phyloP scores from a whole-genome alignment of 2,329 filamentous ascomycete genomes.

The Aspergillus hortae region DNA sequence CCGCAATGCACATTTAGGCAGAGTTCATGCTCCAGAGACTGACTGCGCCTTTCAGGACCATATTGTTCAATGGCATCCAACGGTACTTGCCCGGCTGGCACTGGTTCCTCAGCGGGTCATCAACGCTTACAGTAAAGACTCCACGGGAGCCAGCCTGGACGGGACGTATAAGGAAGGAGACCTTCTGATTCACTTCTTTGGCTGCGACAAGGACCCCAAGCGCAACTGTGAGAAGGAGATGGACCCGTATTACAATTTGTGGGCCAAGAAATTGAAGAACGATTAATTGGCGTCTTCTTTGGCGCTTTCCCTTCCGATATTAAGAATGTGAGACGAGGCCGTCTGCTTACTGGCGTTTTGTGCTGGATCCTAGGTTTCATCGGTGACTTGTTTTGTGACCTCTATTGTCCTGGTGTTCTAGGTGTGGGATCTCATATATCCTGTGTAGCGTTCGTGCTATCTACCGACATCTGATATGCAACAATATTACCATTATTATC shows the following conservation, averaged over 20 bases:
- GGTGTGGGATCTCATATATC: constrained; percentile 1
- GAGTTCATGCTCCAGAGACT: background rate
- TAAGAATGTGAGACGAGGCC: background rate
- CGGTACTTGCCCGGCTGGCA: constrained; percentile 83
- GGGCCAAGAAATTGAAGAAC: constrained; percentile 33
- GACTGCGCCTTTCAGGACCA: constrained; percentile 60
- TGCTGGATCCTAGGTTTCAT: background rate
- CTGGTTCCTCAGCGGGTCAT: constrained; percentile 81
- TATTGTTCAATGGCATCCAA: constrained; percentile 94
- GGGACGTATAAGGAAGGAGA: constrained; percentile 77
- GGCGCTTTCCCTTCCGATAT: background rate
- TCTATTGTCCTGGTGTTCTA: constrained; percentile 4
- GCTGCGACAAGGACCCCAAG: constrained; percentile 58
- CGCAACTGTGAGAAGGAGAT: constrained; percentile 72
- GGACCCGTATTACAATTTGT: constrained; percentile 48
- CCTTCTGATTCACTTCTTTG: constrained; percentile 73
- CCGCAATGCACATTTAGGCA: background rate
- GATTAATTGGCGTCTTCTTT: constrained; percentile 7
- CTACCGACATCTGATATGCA: background rate
- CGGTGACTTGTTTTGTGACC: background rate
- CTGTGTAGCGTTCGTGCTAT: background rate
- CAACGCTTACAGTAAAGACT: constrained; percentile 68
- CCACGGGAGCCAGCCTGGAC: constrained; percentile 41
- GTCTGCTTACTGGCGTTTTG: background rate
- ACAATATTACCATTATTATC: background rate